A percentile compares a stretch with the other conserved stretches of the same genome.
Conservation (phyloP, 768 basidiomycete species). For the Auricularia heimuer region DNA sequence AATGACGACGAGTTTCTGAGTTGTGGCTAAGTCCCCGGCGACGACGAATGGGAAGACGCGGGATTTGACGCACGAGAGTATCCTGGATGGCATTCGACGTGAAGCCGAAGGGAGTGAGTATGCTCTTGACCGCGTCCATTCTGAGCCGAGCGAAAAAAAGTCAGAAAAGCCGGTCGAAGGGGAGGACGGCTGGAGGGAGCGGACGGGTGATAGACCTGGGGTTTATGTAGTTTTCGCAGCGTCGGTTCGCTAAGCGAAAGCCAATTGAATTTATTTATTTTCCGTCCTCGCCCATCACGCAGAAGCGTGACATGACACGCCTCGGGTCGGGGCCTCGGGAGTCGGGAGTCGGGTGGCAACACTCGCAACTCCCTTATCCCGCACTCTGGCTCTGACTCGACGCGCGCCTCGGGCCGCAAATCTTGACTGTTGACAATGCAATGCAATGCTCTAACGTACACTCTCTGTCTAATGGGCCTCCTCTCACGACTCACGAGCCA, state of each 20-base stretch:
- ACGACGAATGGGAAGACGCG: not conserved
- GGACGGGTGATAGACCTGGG: not conserved
- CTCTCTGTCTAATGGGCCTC: not conserved
- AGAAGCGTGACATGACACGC: not conserved
- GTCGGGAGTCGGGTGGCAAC: not conserved
- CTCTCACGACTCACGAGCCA: not conserved
- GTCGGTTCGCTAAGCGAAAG: not conserved
- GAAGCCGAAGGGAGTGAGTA: conserved; percentile 62
- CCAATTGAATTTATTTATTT: not conserved
- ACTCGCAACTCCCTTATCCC: not conserved
- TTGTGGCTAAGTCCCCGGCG: not conserved
- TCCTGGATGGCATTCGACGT: conserved; percentile 66
- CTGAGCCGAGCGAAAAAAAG: not conserved
- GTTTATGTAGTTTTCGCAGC: not conserved
- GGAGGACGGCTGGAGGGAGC: not conserved
- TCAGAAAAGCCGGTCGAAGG: not conserved
- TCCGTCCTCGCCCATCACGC: not conserved
- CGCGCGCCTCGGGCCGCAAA: not conserved
- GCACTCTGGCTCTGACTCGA: not conserved
- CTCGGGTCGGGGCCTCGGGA: not conserved
- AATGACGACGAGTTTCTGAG: conserved; percentile 80
- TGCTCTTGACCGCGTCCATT: conserved; percentile 64
- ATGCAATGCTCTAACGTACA: too few species aligned
- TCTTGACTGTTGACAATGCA: too few species aligned
- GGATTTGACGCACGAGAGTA: conserved; percentile 46